A percentile compares a stretch with the other conserved stretches of the same genome.
Conservation (phyloP, 2,329 filamentous ascomycete genomes). For the Hypomyces rosellus region DNA sequence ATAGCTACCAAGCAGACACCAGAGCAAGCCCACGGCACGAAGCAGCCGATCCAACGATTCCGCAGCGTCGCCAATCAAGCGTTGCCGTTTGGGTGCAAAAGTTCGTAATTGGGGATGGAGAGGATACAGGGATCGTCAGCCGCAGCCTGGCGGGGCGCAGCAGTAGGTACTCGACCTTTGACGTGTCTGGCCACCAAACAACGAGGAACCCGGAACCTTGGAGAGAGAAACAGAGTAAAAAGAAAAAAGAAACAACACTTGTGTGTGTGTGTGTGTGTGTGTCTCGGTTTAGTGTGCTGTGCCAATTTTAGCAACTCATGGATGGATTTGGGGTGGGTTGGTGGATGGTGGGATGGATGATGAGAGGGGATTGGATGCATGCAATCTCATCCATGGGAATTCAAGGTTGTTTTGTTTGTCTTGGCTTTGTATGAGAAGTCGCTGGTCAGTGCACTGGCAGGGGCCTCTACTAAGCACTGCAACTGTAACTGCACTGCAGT, state of each 20-base stretch:
- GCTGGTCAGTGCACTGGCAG: too few species aligned
- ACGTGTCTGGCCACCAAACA: not conserved
- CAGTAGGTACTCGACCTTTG: not conserved
- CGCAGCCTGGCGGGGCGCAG: not conserved
- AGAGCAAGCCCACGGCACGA: too few species aligned
- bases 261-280: not conserved
- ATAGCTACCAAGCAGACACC: too few species aligned
- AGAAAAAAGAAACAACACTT: not conserved
- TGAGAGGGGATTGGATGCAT: too few species aligned
- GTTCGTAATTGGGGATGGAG: not conserved
- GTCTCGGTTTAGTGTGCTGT: not conserved
- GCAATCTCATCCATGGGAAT: too few species aligned
- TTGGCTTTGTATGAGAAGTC: too few species aligned
- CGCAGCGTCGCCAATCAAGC: not conserved
- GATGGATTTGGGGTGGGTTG: too few species aligned
- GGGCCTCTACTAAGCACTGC: too few species aligned
- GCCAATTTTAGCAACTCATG: constrained; percentile 4
- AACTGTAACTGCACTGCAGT: too few species aligned
- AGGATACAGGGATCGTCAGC: not conserved
- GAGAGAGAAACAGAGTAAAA: not conserved
- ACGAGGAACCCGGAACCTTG: not conserved
- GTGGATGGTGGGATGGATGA: too few species aligned
- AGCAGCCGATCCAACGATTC: too few species aligned
- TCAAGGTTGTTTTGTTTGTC: too few species aligned
- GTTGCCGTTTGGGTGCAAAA: not conserved